These are phyloP conservation scores for Casuarina equisetifolia DNA, from an alignment of 306 rosid species.

Conservation along the genomic window DNA sequence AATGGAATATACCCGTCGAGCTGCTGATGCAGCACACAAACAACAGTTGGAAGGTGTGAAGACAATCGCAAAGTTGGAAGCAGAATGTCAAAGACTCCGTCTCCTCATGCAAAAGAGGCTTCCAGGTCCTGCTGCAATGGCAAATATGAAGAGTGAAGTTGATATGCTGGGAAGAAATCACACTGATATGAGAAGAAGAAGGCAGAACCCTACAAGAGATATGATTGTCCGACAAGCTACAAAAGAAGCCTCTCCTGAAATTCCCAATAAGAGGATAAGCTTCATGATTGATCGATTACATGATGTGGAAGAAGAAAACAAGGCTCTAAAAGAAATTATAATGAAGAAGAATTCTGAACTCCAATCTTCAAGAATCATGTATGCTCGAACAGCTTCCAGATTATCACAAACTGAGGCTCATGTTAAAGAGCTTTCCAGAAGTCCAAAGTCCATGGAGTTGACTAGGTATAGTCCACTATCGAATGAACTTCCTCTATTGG, in stretches of 20 bases:
- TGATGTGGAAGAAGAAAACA: slow-evolving; percentile 71
- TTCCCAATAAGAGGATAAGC: slow-evolving; percentile 33
- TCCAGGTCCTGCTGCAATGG: slow-evolving; percentile 36
- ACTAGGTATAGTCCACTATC: slow-evolving; percentile 34
- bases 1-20: slow-evolving; percentile 52
- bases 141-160: slow-evolving; percentile 41
- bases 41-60: slow-evolving; percentile 52
- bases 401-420: slow-evolving; percentile 55
- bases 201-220: slow-evolving; percentile 46
- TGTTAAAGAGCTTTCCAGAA: slow-evolving; percentile 44
- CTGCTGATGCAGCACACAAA: slow-evolving; percentile 57
- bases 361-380: slow-evolving; percentile 50
- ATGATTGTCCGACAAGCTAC: slow-evolving; percentile 36
- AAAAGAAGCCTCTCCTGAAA: slow-evolving; percentile 40
- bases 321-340: slow-evolving; percentile 55
- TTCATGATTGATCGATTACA: slow-evolving; percentile 53
- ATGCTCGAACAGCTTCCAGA: slow-evolving; percentile 57
- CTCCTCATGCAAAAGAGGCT: slow-evolving; percentile 41
- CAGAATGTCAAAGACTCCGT: slow-evolving; percentile 70
- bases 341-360: slow-evolving; percentile 46
- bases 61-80: slow-evolving; percentile 58
- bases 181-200: slow-evolving; percentile 49
- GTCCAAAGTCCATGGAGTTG: slow-evolving; percentile 45
- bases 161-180: slow-evolving; percentile 41
- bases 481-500: slow-evolving; percentile 41